Base-by-base conservation (phyloP, 495 filamentous ascomycete species). In the Hyaloscypha variabilis region DNA sequence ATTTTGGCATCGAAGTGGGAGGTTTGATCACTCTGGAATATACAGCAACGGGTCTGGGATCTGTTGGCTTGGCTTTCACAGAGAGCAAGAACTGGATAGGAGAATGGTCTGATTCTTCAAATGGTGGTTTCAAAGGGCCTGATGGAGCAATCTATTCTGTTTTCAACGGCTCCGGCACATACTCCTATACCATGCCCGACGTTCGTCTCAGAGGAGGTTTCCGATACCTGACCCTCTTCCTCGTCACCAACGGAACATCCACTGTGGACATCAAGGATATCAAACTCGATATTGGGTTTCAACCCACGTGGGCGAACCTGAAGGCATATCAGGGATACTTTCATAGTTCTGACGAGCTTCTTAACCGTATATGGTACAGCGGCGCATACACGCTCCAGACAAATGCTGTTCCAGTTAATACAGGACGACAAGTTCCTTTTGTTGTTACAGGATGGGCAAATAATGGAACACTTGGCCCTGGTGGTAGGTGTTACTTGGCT, bases 71-170 rank as follows among this genome's bases (percentile, higher is more conserved):
- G 14, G 86, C 87, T 6, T 89, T 89, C 69, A 81, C 83, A 4
- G 87, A 89, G 73, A 83, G 82, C 1, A 87, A 84, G 66, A 82
- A 87, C 59, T 89, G 81, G 79, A 84, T 88, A 65, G 86, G 87
- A 53, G 78, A 84, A 67, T 78, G 75, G 73, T 88, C 85, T 1
- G 86, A 90, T 68, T 81, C 79, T 0, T 86, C 83, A 17, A 87
- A 84, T 69, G 84, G 84, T 14, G 73, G 75, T 8, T 86, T 80
- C 65, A 72, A 72, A 58, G 77, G 78, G 5, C 76, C 79, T 24
- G 85, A 87, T 69, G 84, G 82, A 17, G 81, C 82, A 0, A 64
- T 88, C 1, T 85, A 82, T 62, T 74, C 79, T 0, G 81, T 78
- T 58, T 81, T 88, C 70, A 79, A 79, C 8, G 71, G 73, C 1